Evolutionary conservation across 2,329 filamentous ascomycete genomes (phyloP), one percentile per base, ranked within the genome.

Genomic region (Pseudocercospora ulei): DNA sequence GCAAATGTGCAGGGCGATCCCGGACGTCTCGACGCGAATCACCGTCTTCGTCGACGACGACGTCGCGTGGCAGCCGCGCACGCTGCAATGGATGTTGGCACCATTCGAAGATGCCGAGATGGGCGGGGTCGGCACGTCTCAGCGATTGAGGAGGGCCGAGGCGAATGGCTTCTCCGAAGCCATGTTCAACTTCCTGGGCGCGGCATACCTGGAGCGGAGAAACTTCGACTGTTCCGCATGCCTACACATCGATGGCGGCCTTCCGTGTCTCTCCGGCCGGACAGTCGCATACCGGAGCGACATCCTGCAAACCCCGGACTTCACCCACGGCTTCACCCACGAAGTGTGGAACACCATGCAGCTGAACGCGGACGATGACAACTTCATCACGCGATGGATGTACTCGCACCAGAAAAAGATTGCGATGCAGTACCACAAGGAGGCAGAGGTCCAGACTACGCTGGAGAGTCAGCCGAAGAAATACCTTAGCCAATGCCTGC

Each of bases 221-320:
- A 96, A 95, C 64, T 96, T 95, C 60, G 88, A 96, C 63, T 94
- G 92, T 58, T 92, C 87, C 31, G 87, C 88, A 19, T 95, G 87
- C 38, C 88, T 92, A 61, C 83, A 88, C 65, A 81, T 95, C 35
- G 88, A 96, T 59, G 88, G 88, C 43, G 88, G 88, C 25, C 81
- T 92, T n/a, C 92, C 88, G 7, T 96, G 88, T 67, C 84, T 96
- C 69, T 95, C 88, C 30, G 88, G 88, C 41, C 80, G 88, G 27
- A 95, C 87, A 9, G 87, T 88, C 37, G 87, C 86, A 28, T 95
- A 96, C 65, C 80, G 85, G 31, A 85, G 84, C 6, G 76, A 82
- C 57, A 95, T 96, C 48, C 69, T 96, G 16, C 78, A 84, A 54
- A 84, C 87, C 59, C 76, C 81, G 43, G 77, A 81, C 36, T 96